Conservation (phyloP, 1,284 basidiomycete genomes). For the Anthracocystis setariae region DNA sequence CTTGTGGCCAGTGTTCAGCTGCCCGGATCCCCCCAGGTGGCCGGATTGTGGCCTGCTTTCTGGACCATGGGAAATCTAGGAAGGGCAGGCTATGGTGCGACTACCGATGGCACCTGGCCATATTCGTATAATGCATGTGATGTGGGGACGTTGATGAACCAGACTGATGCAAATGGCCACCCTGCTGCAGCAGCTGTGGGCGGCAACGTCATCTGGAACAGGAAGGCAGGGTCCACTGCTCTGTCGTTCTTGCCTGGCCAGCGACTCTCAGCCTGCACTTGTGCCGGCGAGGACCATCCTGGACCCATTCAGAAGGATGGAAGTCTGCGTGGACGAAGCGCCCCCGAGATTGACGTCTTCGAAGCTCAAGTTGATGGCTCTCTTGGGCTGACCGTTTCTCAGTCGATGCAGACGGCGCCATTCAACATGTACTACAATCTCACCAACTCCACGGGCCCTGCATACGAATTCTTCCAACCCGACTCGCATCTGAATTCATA, state of each 20-base stretch:
- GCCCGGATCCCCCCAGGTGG: conserved; percentile 76
- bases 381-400: conserved; percentile 75
- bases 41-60: conserved; percentile 67
- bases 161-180: conserved; percentile 51
- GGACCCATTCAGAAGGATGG: conserved; percentile 77
- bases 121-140: conserved; percentile 71
- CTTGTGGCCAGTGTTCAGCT: conserved; percentile 79
- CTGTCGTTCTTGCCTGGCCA: conserved; percentile 78
- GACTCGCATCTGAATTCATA: conserved; percentile 70
- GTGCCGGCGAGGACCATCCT: conserved; percentile 81
- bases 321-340: conserved; percentile 76
- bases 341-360: conserved; percentile 77
- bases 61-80: conserved; percentile 88
- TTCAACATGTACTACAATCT: conserved; percentile 70
- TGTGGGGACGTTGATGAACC: conserved; percentile 61
- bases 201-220: conserved; percentile 57
- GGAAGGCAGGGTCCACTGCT: conserved; percentile 59
- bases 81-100: conserved; percentile 65
- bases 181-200: conserved; percentile 40
- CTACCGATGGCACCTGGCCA: conserved; percentile 76
- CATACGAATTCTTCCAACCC: conserved; percentile 54
- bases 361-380: conserved; percentile 71
- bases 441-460: conserved; percentile 51
- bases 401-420: conserved; percentile 79
- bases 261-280: conserved; percentile 76